A percentile compares a stretch with the other conserved stretches of the same genome.
Conservation (phyloP, 2,329 filamentous ascomycete genomes). For the Domatiomyces globalis region DNA sequence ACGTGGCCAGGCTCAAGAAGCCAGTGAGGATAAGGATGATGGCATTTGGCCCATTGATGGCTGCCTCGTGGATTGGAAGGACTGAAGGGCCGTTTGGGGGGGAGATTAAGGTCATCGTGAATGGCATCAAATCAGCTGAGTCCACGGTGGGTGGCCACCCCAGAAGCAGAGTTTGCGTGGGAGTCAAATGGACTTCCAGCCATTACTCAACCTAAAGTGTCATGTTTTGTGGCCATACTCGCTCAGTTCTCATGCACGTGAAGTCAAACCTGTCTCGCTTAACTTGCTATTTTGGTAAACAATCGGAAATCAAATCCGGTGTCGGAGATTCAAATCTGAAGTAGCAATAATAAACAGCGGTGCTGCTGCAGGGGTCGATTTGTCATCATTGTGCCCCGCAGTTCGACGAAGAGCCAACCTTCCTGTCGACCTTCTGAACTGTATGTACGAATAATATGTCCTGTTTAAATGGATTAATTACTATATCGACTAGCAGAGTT, state of each 20-base stretch:
- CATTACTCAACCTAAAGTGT: background rate
- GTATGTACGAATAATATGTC: too few relatives aligned
- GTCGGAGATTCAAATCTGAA: background rate
- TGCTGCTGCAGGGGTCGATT: too few relatives aligned
- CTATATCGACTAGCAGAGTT: too few relatives aligned
- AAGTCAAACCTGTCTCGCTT: background rate
- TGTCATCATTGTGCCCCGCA: too few relatives aligned
- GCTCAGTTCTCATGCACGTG: background rate
- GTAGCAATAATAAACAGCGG: too few relatives aligned
- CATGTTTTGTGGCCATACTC: too few relatives aligned
- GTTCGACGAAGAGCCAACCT: too few relatives aligned
- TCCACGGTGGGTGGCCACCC: background rate
- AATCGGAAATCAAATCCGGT: background rate
- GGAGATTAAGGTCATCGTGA: background rate
- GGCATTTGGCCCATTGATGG: background rate
- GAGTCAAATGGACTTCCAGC: background rate
- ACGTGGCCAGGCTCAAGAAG: background rate
- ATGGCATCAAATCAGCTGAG: background rate
- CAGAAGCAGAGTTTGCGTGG: background rate
- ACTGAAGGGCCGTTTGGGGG: background rate
- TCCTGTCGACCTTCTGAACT: too few relatives aligned
- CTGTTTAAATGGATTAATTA: too few relatives aligned
- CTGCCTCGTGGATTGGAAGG: background rate
- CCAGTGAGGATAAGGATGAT: background rate
- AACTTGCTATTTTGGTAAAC: background rate